A percentile compares a stretch with the other conserved stretches of the same genome.
Conservation (phyloP, 1,284 basidiomycete genomes). For the Marasmius fiardii region DNA sequence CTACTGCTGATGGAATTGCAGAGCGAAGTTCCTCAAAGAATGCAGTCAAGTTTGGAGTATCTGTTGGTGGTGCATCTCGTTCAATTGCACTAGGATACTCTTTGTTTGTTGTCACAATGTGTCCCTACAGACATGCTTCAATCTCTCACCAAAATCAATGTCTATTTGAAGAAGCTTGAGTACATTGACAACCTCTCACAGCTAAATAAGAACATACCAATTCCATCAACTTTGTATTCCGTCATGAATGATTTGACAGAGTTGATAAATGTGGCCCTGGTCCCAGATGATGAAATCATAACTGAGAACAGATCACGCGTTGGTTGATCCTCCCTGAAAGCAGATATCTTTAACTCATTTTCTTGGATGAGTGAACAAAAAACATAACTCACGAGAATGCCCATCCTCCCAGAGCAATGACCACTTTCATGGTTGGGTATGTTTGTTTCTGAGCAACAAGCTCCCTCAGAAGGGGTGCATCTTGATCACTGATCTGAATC, state of each 20-base stretch:
- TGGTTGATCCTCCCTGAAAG: conserved; percentile 2
- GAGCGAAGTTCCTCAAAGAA: conserved; percentile 19
- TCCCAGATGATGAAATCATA: conserved; percentile 12
- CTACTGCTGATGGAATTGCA: conserved; percentile 9
- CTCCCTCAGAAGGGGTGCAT: conserved; percentile 4
- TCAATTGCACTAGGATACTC: conserved; percentile 19
- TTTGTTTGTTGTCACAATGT: not conserved
- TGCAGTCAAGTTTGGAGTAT: conserved; percentile 21
- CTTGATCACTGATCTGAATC: conserved; percentile 3
- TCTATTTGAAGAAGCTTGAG: not conserved
- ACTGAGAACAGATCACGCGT: conserved; percentile 12
- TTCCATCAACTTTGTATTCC: conserved; percentile 12
- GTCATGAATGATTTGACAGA: conserved; percentile 8
- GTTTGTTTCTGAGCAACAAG: conserved; percentile 5
- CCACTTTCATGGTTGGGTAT: conserved; percentile 8
- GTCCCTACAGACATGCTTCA: not conserved
- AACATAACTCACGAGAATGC: conserved; percentile 13
- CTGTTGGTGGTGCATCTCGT: conserved; percentile 16
- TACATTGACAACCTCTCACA: no score
- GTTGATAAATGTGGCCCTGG: conserved; percentile 11
- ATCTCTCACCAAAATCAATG: conserved; percentile 10
- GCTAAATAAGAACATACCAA: conserved; percentile 11
- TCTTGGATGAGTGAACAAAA: not conserved
- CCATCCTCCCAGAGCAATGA: conserved; percentile 15
- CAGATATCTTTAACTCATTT: not conserved